Evolutionary conservation across 140 eudicot genomes (phyloP).

Genomic region (Stevia rebaudiana): DNA sequence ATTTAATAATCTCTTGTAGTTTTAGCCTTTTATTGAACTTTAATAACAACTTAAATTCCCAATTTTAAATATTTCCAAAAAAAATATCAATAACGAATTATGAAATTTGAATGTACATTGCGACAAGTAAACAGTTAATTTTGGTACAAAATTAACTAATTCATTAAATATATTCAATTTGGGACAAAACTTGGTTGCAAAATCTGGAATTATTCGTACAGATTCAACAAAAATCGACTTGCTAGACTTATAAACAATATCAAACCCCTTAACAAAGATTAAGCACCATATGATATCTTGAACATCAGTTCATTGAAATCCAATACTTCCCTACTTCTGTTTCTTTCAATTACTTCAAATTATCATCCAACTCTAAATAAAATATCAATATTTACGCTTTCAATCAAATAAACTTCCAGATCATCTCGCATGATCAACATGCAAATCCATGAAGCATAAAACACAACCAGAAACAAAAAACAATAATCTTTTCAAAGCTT

Average conservation of each 20-base stretch:
- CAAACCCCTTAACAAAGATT: too few relatives aligned
- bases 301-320: background rate
- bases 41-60: too few relatives aligned
- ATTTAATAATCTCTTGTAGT: too few relatives aligned
- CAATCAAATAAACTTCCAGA: constrained; percentile 6
- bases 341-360: background rate
- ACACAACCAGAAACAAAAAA: background rate
- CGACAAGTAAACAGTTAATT: background rate
- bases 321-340: background rate
- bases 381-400: background rate
- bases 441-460: constrained; percentile 4
- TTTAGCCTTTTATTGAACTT: too few relatives aligned
- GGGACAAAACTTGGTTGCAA: background rate
- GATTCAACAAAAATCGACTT: background rate
- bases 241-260: background rate
- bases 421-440: constrained; percentile 6
- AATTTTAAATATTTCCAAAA: too few relatives aligned
- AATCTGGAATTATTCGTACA: background rate
- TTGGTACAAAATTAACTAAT: background rate
- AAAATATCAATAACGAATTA: too few relatives aligned
- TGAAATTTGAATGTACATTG: background rate
- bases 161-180: background rate
- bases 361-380: background rate
- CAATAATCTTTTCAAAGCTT: background rate
- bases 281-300: background rate